A percentile compares a stretch with the other conserved stretches of the same genome.
Evolutionary conservation across 495 filamentous ascomycete species (phyloP).

Genomic region (Hypomontagnella submonticulosa): DNA sequence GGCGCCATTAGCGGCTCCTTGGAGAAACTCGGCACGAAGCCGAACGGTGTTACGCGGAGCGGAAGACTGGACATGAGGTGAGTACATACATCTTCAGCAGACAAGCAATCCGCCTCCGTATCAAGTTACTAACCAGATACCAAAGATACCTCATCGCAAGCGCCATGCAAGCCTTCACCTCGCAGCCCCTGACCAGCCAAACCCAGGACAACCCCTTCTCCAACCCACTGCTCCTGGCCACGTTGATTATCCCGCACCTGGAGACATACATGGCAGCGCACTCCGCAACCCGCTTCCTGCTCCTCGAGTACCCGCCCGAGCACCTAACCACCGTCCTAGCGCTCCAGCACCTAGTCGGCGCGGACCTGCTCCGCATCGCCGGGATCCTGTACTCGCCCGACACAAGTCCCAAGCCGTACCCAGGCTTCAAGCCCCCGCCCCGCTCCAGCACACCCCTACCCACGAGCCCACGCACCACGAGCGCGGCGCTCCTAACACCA

Average conservation of each 20-base stretch:
- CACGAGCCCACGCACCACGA: conserved; percentile 1
- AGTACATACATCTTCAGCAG: conserved; percentile 4
- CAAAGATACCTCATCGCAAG: conserved; percentile 59
- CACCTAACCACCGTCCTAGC: conserved; percentile 58
- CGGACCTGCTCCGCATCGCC: conserved; percentile 55
- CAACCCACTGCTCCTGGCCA: conserved; percentile 55
- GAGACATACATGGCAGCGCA: conserved; percentile 56
- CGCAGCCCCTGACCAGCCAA: conserved; percentile 56
- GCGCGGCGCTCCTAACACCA: conserved; percentile 29
- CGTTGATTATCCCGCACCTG: conserved; percentile 58
- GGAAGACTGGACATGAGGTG: conserved; percentile 59
- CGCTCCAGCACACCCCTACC: conserved; percentile 14
- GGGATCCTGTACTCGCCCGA: conserved; percentile 53
- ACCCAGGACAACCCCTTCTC: conserved; percentile 59
- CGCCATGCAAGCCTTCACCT: conserved; percentile 60
- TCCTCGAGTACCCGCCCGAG: conserved; percentile 60
- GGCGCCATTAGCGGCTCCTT: conserved; percentile 50
- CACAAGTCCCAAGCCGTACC: conserved; percentile 23
- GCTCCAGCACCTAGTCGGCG: conserved; percentile 56
- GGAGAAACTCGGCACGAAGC: conserved; percentile 55
- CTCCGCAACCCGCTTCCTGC: conserved; percentile 54
- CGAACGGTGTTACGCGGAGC: conserved; percentile 50
- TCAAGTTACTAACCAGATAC: conserved; percentile 10
- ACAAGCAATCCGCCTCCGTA: background rate
- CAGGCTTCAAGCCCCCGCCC: conserved; percentile 10